Evolutionary conservation across 805 yeast genomes (phyloP).

Genomic region (Yarrowia yakushimensis): DNA sequence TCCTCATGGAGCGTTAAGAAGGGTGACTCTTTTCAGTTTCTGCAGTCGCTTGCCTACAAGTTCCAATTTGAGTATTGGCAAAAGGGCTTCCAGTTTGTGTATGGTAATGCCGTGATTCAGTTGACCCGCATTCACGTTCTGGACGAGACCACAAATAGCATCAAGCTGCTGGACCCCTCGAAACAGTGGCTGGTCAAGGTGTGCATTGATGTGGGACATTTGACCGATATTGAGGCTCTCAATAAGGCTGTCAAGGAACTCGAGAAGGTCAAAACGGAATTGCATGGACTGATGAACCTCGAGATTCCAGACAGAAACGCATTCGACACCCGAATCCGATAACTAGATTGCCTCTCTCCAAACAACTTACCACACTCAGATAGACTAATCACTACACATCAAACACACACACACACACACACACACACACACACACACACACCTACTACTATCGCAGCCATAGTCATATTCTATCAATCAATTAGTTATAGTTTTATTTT

Average conservation of each 20-base stretch:
- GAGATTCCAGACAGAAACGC: constrained; percentile 71
- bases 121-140: constrained; percentile 48
- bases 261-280: constrained; percentile 57
- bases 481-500: constrained; percentile 10
- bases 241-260: constrained; percentile 63
- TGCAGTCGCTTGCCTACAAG: constrained; percentile 69
- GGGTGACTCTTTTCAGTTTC: constrained; percentile 40
- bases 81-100: constrained; percentile 59
- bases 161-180: constrained; percentile 34
- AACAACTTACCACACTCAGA: background rate
- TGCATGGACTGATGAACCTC: constrained; percentile 64
- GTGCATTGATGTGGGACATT: constrained; percentile 63
- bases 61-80: constrained; percentile 59
- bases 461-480: constrained; percentile 16
- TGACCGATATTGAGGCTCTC: constrained; percentile 72
- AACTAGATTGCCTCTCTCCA: background rate
- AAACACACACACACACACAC: no score
- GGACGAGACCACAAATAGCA: constrained; percentile 30
- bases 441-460: background rate
- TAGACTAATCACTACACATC: no score
- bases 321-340: constrained; percentile 70
- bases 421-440: background rate
- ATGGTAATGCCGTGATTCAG: constrained; percentile 56
- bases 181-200: constrained; percentile 48
- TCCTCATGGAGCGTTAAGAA: constrained; percentile 48